phyloP scores from a whole-genome alignment of 352 stramenopile genomes.

The Phytophthora constricta region DNA sequence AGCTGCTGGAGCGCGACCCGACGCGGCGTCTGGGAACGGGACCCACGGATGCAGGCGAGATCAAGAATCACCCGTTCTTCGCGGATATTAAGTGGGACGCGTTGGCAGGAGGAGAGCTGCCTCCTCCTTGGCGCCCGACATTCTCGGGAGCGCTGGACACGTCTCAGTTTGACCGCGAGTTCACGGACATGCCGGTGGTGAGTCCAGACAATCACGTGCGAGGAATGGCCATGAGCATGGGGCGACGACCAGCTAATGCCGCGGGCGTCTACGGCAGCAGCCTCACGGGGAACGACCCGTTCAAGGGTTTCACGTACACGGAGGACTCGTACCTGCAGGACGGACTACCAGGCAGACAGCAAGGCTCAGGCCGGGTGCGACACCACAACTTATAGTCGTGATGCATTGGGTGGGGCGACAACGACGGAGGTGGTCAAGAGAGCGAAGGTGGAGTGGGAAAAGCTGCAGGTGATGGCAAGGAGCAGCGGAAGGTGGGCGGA shows the following conservation, averaged over 20 bases:
- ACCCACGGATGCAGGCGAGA: conserved; percentile 74
- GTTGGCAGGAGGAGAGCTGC: conserved; percentile 62
- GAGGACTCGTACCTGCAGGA: conserved; percentile 83
- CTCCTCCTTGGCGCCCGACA: conserved; percentile 92
- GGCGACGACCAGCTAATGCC: conserved; percentile 44
- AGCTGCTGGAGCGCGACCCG: conserved; percentile 95
- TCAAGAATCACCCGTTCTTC: conserved; percentile 88
- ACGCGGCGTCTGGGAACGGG: conserved; percentile 93
- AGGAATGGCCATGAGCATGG: conserved; percentile 61
- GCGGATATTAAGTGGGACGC: conserved; percentile 80
- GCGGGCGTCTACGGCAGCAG: conserved; percentile 54
- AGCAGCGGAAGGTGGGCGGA: conserved; percentile 22
- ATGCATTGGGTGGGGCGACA: conserved; percentile 7
- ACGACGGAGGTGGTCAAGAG: neutral
- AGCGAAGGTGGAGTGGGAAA: neutral
- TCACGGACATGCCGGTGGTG: conserved; percentile 96
- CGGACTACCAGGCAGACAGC: conserved; percentile 45
- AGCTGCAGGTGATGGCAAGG: conserved; percentile 24
- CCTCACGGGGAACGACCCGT: conserved; percentile 71
- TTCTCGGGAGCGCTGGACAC: conserved; percentile 95
- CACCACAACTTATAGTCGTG: conserved; percentile 41
- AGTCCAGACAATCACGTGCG: conserved; percentile 87
- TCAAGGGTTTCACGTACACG: conserved; percentile 89
- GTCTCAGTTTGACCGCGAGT: conserved; percentile 98
- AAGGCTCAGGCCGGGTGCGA: conserved; percentile 27